phyloP scores from a whole-genome alignment of 2,329 filamentous ascomycete species.

The Colletotrichum kahawae region DNA sequence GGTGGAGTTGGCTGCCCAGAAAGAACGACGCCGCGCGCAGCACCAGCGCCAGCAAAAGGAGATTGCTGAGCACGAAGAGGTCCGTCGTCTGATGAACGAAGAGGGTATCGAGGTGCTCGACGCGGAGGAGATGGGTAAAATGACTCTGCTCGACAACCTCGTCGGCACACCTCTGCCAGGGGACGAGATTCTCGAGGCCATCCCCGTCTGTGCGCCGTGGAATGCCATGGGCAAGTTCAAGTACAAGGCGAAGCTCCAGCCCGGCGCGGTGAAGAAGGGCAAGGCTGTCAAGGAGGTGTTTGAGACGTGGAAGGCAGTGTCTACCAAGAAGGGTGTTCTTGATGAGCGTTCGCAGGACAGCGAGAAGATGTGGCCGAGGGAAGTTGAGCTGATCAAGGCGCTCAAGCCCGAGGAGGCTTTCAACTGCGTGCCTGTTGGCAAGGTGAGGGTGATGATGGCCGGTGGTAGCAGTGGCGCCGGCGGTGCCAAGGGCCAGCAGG shows the following conservation, averaged over 20 bases:
- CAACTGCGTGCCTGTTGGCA: conserved; percentile 80
- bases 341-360: conserved; percentile 66
- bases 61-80: conserved; percentile 78
- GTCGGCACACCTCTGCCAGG: conserved; percentile 79
- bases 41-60: conserved; percentile 79
- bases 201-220: conserved; percentile 71
- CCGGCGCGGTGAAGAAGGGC: conserved; percentile 88
- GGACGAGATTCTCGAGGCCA: conserved; percentile 78
- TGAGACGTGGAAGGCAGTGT: conserved; percentile 76
- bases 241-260: conserved; percentile 95
- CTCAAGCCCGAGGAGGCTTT: conserved; percentile 84
- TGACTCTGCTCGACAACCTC: conserved; percentile 69
- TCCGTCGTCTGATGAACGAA: conserved; percentile 63
- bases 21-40: conserved; percentile 78
- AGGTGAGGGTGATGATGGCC: conserved; percentile 78
- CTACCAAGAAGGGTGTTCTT: conserved; percentile 60
- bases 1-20: conserved; percentile 73
- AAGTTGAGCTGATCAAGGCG: conserved; percentile 82
- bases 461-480: conserved; percentile 55
- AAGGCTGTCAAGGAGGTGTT: conserved; percentile 92
- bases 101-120: conserved; percentile 65
- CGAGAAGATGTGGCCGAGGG: conserved; percentile 83
- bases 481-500: conserved; percentile 37
- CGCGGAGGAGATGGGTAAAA: conserved; percentile 60
- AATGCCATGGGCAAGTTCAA: conserved; percentile 73